phyloP scores from a whole-genome alignment of 1,284 basidiomycete species.

The Rhizopogon hawkerae region DNA sequence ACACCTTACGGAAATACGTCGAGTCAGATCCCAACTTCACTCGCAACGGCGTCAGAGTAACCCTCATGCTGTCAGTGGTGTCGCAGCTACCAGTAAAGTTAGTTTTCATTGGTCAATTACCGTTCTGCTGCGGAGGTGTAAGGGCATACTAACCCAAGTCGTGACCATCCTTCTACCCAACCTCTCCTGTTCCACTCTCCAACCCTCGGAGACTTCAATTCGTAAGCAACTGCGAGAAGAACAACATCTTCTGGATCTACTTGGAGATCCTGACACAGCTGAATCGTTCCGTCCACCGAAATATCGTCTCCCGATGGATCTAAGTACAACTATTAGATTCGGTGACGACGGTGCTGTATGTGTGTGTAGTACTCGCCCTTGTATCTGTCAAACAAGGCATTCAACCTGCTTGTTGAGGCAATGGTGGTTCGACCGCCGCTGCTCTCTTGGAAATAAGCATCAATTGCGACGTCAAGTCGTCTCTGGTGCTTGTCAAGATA shows the following conservation, averaged over 20 bases:
- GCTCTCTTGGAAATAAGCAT: slow-evolving; percentile 61
- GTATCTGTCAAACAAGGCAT: slow-evolving; percentile 66
- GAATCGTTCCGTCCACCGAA: slow-evolving; percentile 66
- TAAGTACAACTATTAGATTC: slow-evolving; percentile 18
- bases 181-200: slow-evolving; percentile 71
- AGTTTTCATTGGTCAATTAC: background rate
- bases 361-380: slow-evolving; percentile 43
- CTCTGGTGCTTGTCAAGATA: slow-evolving; percentile 62
- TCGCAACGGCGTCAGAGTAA: slow-evolving; percentile 49
- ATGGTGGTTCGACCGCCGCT: slow-evolving; percentile 18
- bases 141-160: slow-evolving; percentile 41
- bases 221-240: slow-evolving; percentile 67
- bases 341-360: background rate
- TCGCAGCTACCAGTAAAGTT: slow-evolving; percentile 48
- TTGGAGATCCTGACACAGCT: slow-evolving; percentile 57
- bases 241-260: slow-evolving; percentile 73
- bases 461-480: slow-evolving; percentile 65
- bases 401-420: slow-evolving; percentile 50
- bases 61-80: slow-evolving; percentile 60
- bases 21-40: slow-evolving; percentile 60
- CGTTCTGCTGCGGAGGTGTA: background rate
- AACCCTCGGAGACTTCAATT: slow-evolving; percentile 64
- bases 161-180: slow-evolving; percentile 79
- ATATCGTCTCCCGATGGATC: slow-evolving; percentile 56
- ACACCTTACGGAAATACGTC: slow-evolving; percentile 79